Base-by-base conservation (phyloP, 176 grass and related monocot genomes). In the Oryza punctata region DNA sequence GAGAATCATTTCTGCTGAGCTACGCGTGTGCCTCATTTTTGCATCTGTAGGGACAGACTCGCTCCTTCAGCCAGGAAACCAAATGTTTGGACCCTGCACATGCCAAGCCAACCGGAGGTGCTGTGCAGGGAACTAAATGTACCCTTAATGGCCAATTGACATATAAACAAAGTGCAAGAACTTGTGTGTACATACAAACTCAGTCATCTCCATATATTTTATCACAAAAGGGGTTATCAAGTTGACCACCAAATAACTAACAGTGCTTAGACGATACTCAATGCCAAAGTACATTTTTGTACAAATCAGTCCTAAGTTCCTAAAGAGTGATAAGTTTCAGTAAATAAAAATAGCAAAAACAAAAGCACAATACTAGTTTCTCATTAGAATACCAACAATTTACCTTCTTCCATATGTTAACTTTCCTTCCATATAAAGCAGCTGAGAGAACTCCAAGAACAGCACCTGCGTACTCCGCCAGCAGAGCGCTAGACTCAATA, bases 371-470 rank as follows among this genome's bases (percentile, higher is more conserved):
- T 64, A 50, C 1, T 47, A 61, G 3, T 35, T 44, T 43, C 71
- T 47, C 4, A 72, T 67, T 73, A n/a, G 63, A 19, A 59, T 63
- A 67, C 14, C 21, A 89, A 50, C 7, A 84, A 85, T 76, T 87
- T 88, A 83, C 96, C 85, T 98, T 98, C 75, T 90, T 98, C 89
- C 88, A 92, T 74, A 98, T 76, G 59, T 95, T 88, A 73, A 90
- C 93, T 85, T 89, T 93, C 76, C 93, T 83, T 90, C 96, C 93
- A 87, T 96, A 96, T 75, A 98, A 96, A 84, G 85, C 82, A 70
- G 93, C 91, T 70, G 96, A 98, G 65, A 98, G 88, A 88, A 99
- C 93, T 88, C 96, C 96, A 90, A 99, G 93, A 81, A 96, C 83
- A 46, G 96, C 96, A 88, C 96, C 96, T 71, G 96, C 89, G 81